Evolutionary conservation across 495 filamentous ascomycete genomes (phyloP), one percentile per base, ranked within the genome.

Genomic region (Daldinia vernicosa): DNA sequence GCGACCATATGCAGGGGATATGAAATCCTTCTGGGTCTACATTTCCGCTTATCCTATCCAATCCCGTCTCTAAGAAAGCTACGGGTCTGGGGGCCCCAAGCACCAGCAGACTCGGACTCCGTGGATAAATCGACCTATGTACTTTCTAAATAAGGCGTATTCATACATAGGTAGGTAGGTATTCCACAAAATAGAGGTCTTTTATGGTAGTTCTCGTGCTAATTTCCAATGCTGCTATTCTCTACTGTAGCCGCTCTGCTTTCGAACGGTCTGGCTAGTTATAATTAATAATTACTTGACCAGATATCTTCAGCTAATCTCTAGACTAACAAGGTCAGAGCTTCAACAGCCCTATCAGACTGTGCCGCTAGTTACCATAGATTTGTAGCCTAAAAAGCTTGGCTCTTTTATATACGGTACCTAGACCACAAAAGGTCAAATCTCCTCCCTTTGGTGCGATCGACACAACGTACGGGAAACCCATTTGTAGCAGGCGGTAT

Each of bases 11-110:
- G 54, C 64, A 64, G 64, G 69, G 69, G 40, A 37, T 7, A 9
- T 32, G 1, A 35, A 67, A 72, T 72, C 69, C 69, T 72, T 67
- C 63, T 62, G 69, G 64, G 58, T 35, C 58, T 47, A 39, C 24
- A 57, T 30, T 52, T 55, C 55, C 51, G 45, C 40, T 17, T 55
- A n/a, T 54, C 37, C 63, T 59, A 71, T 58, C 63, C 53, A 58
- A 58, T 64, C 32, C 28, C 57, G 56, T 50, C 64, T 62, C 26
- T n/a, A 68, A 27, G 37, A 3, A 35, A 14, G 33, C 28, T 40
- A 35, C 63, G 63, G 63, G 63, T 35, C 40, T 27, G 32, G 45
- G 56, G 56, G 47, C 59, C 67, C 30, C 8, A 28, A 53, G 9
- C 27, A 54, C 1, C 2, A 33, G n/a, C 19, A 47, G 43, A 11